These are phyloP conservation scores for Penicillium sp. DNA, from an alignment of 2,329 filamentous ascomycete species.

Conservation along the genomic window DNA sequence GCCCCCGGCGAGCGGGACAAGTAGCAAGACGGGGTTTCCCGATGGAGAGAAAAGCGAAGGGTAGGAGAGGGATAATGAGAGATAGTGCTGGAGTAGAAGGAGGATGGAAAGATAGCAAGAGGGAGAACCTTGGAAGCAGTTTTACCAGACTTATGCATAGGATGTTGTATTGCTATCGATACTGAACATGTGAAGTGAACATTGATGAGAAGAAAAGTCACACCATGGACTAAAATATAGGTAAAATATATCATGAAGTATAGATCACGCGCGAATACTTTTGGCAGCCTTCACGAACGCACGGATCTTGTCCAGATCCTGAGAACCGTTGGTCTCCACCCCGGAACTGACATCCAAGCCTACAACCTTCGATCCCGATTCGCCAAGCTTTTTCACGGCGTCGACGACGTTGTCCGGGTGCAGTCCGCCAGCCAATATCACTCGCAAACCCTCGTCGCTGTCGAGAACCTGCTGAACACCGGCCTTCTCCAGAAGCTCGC, in stretches of 20 bases:
- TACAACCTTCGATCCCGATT: slow-evolving; percentile 59
- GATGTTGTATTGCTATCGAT: slow-evolving; percentile 3
- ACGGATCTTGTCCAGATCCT: slow-evolving; percentile 74
- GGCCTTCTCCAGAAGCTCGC: slow-evolving; percentile 67
- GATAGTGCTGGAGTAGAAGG: too few relatives aligned
- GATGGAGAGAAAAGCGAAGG: too few relatives aligned
- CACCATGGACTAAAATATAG: not conserved
- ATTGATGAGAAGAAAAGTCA: slow-evolving; percentile 11
- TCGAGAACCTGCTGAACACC: slow-evolving; percentile 64
- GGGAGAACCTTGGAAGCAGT: too few relatives aligned
- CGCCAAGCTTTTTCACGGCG: slow-evolving; percentile 60
- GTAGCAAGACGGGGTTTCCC: too few relatives aligned
- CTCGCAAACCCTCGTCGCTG: slow-evolving; percentile 63
- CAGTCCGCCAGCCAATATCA: slow-evolving; percentile 82
- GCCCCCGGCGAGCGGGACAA: too few relatives aligned
- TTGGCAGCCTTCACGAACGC: slow-evolving; percentile 76
- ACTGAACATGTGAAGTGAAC: not conserved
- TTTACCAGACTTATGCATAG: not conserved
- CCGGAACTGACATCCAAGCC: slow-evolving; percentile 94
- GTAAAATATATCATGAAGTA: not conserved
- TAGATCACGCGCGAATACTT: slow-evolving; percentile 32
- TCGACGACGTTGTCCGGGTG: slow-evolving; percentile 71
- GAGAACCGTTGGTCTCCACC: slow-evolving; percentile 76
- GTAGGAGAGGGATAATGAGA: too few relatives aligned
- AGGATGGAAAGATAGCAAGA: too few relatives aligned